Evolutionary conservation across 495 filamentous ascomycete genomes (phyloP), one percentile per base, ranked within the genome.

Genomic region (Aspergillus ellipticus): DNA sequence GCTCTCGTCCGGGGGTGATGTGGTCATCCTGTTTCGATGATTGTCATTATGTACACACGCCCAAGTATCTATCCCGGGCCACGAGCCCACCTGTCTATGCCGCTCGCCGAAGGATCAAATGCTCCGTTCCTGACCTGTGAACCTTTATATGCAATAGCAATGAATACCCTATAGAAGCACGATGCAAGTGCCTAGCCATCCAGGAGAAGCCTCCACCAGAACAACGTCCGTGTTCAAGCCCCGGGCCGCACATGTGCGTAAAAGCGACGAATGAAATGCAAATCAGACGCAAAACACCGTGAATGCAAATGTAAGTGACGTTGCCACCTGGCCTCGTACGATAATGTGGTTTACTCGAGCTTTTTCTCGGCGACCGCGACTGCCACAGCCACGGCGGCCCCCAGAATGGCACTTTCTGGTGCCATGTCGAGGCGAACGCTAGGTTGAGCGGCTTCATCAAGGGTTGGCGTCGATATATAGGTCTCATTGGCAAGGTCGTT

Each of bases 341-440:
- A 39, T 13, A 39, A 15, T 39, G 35, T 39, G n/a, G 51, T 17
- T 20, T 55, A 41, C 43, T 57, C 57, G 2, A 42, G 13, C 22
- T 56, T 60, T 21, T 53, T 58, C 7, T 62, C 69, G 2, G 72
- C 63, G n/a, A 78, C 72, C 21, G 71, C 77, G 57, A 82, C 72
- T 22, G 80, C 82, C 7, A 77, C 81, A 5, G 82, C 79, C 42
- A 85, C 82, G 0, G 77, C 82, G 6, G 80, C 82, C 7, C 82
- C 82, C 7, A 82, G 55, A 41, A 85, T 81, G 6, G 79, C 80
- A 42, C 79, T 77, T 47, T 84, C 81, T 13, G 66, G 67, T 4
- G 79, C 79, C 15, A 69, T 71, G 28, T 82, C 78, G 13, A 85
- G 69, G 11, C 70, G 62, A n/a, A 77, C 71, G 9, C 55, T 63